Base-by-base conservation (phyloP, 768 basidiomycete species). In the Macrocybe gigantea region DNA sequence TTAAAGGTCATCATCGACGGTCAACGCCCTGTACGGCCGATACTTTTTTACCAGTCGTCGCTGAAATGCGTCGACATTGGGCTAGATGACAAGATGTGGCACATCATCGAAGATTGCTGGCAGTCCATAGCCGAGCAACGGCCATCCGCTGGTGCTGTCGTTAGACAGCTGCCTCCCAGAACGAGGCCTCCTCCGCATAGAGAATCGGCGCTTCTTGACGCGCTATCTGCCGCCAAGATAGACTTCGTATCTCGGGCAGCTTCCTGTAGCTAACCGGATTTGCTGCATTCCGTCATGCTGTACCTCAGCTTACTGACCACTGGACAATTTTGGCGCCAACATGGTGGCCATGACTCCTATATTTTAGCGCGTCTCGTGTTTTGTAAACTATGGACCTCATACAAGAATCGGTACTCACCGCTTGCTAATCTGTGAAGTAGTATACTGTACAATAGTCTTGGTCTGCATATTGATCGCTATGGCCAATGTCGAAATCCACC, bases 51-150 rank as follows among this genome's bases (percentile, higher is more conserved):
- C 2, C 65, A 62, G 7, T 49, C 49, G 6, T 51, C 51, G 1
- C 9, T 32, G 15, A 40, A 44, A 6, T 41, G 33, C 34, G 41
- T 15, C 13, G 38, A 33, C 29, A 51, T 60, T 6, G 66, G 65
- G 33, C 10, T 65, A 36, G 61, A 65, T 43, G 56, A 65, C 40
- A 54, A 57, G 31, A 54, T 65, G 47, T 69, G 68, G 66, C 14
- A 33, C 47, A 52, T 69, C 11, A 55, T 64, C 31, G 47, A 54
- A 41, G 49, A 44, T 14, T 57, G 68, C 1, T 68, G 66, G 66
- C 40, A 48, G 6, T 49, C 52, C 6, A 49, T 54, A 12, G 64
- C 68, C 3, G 51, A 58, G 5, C 48, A 51, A 1, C 64, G 66
- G 5, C 60, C 58, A 3, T 54, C 56, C 1, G 60, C 64, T 5